Conservation (phyloP, 768 basidiomycete species). For the Trametes elegans region DNA sequence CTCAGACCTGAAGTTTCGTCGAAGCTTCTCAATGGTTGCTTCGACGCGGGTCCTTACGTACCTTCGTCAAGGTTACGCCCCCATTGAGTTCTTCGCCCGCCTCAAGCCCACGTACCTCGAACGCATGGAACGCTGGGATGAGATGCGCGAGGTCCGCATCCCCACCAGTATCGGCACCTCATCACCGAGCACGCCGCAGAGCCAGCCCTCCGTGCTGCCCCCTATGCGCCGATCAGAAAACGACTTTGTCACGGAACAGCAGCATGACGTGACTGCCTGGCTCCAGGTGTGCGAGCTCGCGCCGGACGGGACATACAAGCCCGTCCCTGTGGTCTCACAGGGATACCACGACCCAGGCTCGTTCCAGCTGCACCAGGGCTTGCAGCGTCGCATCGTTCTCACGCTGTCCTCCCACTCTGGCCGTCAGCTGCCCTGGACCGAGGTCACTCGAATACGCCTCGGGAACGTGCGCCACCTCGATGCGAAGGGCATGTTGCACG, state of each 20-base stretch:
- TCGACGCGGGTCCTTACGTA: constrained; percentile 71
- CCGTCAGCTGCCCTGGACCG: constrained; percentile 83
- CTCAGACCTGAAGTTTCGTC: constrained; percentile 81
- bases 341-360: constrained; percentile 77
- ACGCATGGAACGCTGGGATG: constrained; percentile 91
- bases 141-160: constrained; percentile 75
- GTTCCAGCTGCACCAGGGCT: constrained; percentile 89
- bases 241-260: constrained; percentile 84
- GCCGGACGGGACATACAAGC: constrained; percentile 78
- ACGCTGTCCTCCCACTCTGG: constrained; percentile 87
- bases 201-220: constrained; percentile 44
- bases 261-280: constrained; percentile 89
- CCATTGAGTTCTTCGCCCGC: constrained; percentile 88
- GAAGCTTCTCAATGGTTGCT: constrained; percentile 76
- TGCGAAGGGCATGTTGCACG: constrained; percentile 76
- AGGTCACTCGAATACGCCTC: constrained; percentile 70
- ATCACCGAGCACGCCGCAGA: constrained; percentile 32
- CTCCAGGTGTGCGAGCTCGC: constrained; percentile 85
- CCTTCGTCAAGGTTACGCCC: constrained; percentile 74
- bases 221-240: constrained; percentile 91
- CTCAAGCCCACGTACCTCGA: constrained; percentile 82
- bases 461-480: constrained; percentile 87
- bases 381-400: constrained; percentile 81
- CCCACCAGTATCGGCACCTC: constrained; percentile 33
- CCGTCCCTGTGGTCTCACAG: constrained; percentile 79